Evolutionary conservation across 352 stramenopile genomes (phyloP).

Genomic region (Globisporangium megalacanthum): DNA sequence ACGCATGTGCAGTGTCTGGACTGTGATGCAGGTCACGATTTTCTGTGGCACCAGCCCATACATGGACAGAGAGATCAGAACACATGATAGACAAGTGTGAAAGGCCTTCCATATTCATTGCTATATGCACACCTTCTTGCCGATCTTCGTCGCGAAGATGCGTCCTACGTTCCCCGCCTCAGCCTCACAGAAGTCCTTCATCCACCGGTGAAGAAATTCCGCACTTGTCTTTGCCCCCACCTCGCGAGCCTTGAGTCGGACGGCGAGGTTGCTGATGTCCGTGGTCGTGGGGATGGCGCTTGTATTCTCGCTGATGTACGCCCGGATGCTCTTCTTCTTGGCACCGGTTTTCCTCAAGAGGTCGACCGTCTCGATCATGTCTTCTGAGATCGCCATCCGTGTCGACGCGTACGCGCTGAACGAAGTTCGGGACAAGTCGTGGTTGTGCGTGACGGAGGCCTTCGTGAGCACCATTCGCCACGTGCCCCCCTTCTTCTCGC

Average conservation of each 20-base stretch:
- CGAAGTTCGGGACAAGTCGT: neutral
- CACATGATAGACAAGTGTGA: no score
- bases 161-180: neutral
- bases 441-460: neutral
- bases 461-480: neutral
- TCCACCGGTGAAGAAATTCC: neutral
- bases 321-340: neutral
- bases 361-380: neutral
- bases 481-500: neutral
- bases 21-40: neutral
- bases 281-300: neutral
- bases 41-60: neutral
- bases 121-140: neutral
- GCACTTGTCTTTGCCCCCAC: neutral
- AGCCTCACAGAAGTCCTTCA: neutral
- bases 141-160: neutral
- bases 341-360: neutral
- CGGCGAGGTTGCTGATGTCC: neutral
- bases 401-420: neutral
- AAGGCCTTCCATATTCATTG: no score
- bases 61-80: neutral
- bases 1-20: neutral
- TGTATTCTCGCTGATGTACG: neutral
- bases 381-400: neutral
- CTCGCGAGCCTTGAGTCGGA: neutral